Base-by-base conservation (phyloP, 805 yeast genomes). In the Kluyveromyces dobzhanskii region DNA sequence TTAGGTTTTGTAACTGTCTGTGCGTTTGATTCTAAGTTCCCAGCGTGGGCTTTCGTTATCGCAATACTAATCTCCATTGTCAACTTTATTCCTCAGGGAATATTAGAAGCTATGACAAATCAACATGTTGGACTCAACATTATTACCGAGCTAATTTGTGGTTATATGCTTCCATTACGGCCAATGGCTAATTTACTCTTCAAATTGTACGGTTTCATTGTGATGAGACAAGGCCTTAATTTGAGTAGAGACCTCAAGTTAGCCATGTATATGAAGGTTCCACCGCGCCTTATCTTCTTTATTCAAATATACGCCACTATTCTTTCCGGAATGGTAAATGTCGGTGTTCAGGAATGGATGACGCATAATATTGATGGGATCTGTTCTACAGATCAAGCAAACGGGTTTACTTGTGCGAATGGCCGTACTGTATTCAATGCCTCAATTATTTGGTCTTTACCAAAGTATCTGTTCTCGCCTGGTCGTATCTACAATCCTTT, bases 31-130 rank as follows among this genome's bases (percentile, higher is more conserved):
- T 65, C 75, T 1, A 76, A 73, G 35, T 70, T 79, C 4, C 82
- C 84, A 3, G 69, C 76, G n/a, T 77, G 80, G 80, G 79, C 77
- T 3, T 63, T 76, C 17, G 71, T 78, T 39, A 62, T 76, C 51
- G 75, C 80, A 2, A 59, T 76, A 13, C 53, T 62, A n/a, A 65
- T 78, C 42, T 68, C 75, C 46, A 62, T 72, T 36, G 58, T 72
- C 8, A 76, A 76, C 45, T 66, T 76, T 42, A 61, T 77, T 28
- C 83, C 83, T 4, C 69, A 76, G 36, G 75, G 79, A 11, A 60
- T 78, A 4, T 64, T 78, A 32, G 76, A 73, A 27, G 75, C 80
- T 13, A 74, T 73, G 17, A 75, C 82, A 0, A 78, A 78, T 25
- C 56, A 57, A 33, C 65, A 74, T 11, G 70, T 73, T 44, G 80